Conservation (phyloP, 1,284 basidiomycete species). For the Cutaneotrichosporon cavernicola region DNA sequence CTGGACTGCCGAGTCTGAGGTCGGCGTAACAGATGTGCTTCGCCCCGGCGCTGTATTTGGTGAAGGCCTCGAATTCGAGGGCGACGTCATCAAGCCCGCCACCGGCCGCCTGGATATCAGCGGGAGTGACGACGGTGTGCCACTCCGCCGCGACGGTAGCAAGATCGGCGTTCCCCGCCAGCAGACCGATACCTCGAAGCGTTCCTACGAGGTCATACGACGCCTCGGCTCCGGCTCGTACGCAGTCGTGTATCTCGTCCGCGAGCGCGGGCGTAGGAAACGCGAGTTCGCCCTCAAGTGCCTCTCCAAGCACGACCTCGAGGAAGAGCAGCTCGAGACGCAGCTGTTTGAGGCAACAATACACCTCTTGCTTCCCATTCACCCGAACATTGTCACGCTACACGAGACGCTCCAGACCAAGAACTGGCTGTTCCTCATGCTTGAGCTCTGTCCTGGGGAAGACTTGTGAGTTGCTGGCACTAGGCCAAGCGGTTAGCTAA, state of each 20-base stretch:
- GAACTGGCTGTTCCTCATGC: conserved; percentile 73
- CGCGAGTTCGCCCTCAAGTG: conserved; percentile 92
- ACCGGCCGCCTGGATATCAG: conserved; percentile 35
- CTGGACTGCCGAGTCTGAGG: conserved; percentile 28
- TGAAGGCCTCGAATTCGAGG: conserved; percentile 50
- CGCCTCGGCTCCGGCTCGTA: conserved; percentile 84
- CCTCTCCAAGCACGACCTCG: conserved; percentile 86
- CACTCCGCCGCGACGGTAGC: conserved; percentile 45
- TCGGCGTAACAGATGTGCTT: conserved; percentile 39
- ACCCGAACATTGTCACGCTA: conserved; percentile 93
- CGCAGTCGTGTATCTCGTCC: conserved; percentile 89
- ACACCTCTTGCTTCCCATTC: conserved; percentile 86
- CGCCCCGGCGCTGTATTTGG: conserved; percentile 47
- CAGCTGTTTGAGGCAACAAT: conserved; percentile 93
- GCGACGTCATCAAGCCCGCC: conserved; percentile 48
- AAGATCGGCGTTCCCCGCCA: conserved; percentile 33
- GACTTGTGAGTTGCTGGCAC: conserved; percentile 56
- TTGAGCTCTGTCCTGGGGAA: conserved; percentile 94
- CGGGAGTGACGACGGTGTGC: conserved; percentile 31
- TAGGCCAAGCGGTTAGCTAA: conserved; percentile 14
- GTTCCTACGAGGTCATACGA: conserved; percentile 72
- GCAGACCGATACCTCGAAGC: conserved; percentile 29
- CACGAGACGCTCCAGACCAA: conserved; percentile 82
- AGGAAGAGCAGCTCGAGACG: conserved; percentile 76
- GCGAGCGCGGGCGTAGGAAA: conserved; percentile 78